Conservation (phyloP, 169 alveolate genomes). For the Plasmodium billcollinsi region DNA sequence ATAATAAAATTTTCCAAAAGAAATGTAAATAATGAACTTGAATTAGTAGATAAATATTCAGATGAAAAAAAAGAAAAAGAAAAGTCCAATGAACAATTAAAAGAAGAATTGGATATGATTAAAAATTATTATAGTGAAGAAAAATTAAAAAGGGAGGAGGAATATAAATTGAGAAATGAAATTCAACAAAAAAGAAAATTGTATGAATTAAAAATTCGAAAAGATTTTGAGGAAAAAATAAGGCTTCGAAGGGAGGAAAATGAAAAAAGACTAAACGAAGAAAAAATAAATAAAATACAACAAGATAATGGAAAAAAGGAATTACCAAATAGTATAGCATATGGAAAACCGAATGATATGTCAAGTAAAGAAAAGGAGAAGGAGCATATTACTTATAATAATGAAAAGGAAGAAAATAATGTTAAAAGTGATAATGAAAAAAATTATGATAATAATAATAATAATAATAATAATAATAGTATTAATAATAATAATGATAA, state of each 20-base stretch:
- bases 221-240: constrained; percentile 68
- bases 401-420: neutral
- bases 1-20: constrained; percentile 12
- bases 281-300: neutral
- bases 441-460: neutral
- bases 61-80: constrained; percentile 10
- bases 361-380: no score
- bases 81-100: constrained; percentile 40
- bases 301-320: neutral
- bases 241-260: constrained; percentile 43
- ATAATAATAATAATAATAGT: neutral
- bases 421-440: neutral
- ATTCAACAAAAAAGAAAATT: constrained; percentile 37
- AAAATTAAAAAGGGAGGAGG: constrained; percentile 33
- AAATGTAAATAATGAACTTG: constrained; percentile 9
- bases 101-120: constrained; percentile 37
- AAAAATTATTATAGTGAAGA: constrained; percentile 27
- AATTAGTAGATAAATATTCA: neutral
- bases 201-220: constrained; percentile 64
- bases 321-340: neutral
- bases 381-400: neutral
- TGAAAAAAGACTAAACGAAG: constrained; percentile 20
- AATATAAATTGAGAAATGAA: constrained; percentile 47
- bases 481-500: neutral
- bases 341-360: neutral